Percentiles rank a stretch among this genome's conserved stretches.
Conservation (phyloP, 2,329 filamentous ascomycete species). For the Tolypocladium inflatum region DNA sequence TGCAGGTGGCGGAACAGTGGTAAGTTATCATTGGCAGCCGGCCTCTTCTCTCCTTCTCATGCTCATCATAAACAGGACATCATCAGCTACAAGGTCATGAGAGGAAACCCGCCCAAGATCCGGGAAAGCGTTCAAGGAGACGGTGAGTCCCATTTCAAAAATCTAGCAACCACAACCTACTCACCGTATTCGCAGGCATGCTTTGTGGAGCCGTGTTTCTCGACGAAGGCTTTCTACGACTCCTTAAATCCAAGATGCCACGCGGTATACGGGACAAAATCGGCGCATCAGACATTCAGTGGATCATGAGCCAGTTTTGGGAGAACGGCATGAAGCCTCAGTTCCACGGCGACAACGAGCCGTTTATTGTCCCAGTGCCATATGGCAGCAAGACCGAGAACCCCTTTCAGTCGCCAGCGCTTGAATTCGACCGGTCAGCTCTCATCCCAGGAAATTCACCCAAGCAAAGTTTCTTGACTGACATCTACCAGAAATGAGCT, state of each 20-base stretch:
- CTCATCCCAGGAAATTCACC: conserved; percentile 1
- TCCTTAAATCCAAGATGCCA: conserved; percentile 16
- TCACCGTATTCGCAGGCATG: conserved; percentile 13
- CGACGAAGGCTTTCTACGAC: conserved; percentile 22
- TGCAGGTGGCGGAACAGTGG: conserved; percentile 26
- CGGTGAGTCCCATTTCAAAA: conserved; percentile 12
- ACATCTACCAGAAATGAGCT: conserved; percentile 12
- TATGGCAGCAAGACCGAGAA: not conserved
- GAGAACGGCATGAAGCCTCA: conserved; percentile 19
- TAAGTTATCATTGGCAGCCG: conserved; percentile 5
- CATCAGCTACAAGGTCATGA: conserved; percentile 25
- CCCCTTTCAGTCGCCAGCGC: not conserved
- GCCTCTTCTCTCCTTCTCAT: not conserved
- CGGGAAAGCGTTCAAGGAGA: conserved; percentile 27
- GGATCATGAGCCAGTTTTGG: conserved; percentile 16
- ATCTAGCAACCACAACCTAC: not conserved
- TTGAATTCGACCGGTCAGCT: not conserved
- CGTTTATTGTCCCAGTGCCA: conserved; percentile 12
- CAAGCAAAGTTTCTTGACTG: not conserved
- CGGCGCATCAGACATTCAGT: not conserved
- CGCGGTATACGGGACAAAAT: not conserved
- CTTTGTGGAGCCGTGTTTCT: conserved; percentile 31
- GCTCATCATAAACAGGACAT: conserved; percentile 22
- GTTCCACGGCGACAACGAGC: conserved; percentile 8
- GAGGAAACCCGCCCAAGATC: conserved; percentile 14